Conservation (phyloP, 2,329 filamentous ascomycete genomes). For the Sporothrix pallida region DNA sequence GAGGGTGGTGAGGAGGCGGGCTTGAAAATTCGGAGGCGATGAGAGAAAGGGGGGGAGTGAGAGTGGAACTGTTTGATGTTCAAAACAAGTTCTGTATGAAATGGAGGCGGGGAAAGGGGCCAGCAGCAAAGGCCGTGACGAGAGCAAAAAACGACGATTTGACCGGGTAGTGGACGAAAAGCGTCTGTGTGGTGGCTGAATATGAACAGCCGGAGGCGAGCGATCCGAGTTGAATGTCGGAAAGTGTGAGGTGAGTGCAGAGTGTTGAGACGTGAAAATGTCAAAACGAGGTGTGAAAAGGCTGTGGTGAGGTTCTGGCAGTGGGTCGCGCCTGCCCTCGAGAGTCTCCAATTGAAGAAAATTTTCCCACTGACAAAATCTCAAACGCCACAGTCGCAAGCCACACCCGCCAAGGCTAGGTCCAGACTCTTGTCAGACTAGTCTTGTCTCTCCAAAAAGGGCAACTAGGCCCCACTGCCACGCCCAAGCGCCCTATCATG, state of each 20-base stretch:
- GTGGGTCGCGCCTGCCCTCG: background rate
- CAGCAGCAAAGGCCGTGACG: background rate
- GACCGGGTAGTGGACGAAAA: background rate
- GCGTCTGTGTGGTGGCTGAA: background rate
- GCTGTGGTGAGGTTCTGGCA: background rate
- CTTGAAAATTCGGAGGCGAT: background rate
- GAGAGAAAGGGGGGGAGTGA: background rate
- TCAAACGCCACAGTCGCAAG: conserved; percentile 19
- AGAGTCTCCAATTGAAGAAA: conserved; percentile 2
- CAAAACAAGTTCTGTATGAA: conserved; percentile 18
- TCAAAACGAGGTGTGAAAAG: background rate
- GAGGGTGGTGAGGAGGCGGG: background rate
- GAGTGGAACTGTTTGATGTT: conserved; percentile 26
- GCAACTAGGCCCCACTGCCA: background rate
- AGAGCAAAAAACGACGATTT: background rate
- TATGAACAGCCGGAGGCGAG: background rate
- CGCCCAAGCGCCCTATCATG: background rate
- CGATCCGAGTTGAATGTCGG: background rate
- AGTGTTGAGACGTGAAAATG: background rate
- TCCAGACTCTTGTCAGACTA: background rate
- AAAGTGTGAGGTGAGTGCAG: background rate
- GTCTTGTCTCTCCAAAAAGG: background rate
- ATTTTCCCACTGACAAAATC: conserved; percentile 23
- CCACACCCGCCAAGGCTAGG: background rate
- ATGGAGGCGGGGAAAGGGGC: background rate